phyloP scores from a whole-genome alignment of 371 early-diverging fungal species.

The Zopfochytrium polystomum region DNA sequence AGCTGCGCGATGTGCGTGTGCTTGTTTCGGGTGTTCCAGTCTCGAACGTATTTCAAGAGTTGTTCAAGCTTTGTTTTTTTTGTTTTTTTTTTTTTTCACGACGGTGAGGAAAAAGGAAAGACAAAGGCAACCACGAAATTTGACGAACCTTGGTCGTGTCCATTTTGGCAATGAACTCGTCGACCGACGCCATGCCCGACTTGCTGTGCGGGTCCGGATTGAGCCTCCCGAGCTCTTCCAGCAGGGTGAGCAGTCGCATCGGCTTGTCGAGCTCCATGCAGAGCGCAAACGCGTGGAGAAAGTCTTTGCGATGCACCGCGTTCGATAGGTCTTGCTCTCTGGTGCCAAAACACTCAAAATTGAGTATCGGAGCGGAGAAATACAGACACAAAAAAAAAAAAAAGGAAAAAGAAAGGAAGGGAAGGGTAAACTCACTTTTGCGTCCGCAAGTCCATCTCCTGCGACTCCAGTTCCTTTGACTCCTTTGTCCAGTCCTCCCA shows the following conservation, averaged over 20 bases:
- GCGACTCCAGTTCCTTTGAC: constrained; percentile 66
- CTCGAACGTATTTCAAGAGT: constrained; percentile 77
- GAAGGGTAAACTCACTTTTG: constrained; percentile 52
- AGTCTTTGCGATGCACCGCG: constrained; percentile 81
- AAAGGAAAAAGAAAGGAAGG: background rate
- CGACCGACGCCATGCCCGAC: constrained; percentile 64
- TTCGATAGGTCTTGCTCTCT: constrained; percentile 90
- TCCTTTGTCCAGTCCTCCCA: constrained; percentile 89
- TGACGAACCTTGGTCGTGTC: constrained; percentile 52
- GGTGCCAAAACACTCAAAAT: constrained; percentile 9
- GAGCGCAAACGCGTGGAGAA: constrained; percentile 85
- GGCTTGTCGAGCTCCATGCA: constrained; percentile 89
- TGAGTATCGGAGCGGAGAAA: constrained; percentile 1
- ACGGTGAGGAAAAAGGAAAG: background rate
- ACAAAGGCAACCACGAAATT: too few species aligned
- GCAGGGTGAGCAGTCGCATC: constrained; percentile 69
- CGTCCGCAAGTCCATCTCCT: constrained; percentile 65
- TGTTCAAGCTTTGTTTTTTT: constrained; percentile 60
- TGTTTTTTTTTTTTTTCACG: too few species aligned
- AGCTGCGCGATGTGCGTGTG: constrained; percentile 77
- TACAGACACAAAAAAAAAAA: too few species aligned
- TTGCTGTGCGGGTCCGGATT: constrained; percentile 41
- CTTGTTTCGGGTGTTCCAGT: constrained; percentile 93
- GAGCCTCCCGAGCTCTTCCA: constrained; percentile 62
- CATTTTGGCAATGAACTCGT: constrained; percentile 60